Base-by-base conservation (phyloP, 768 basidiomycete genomes). In the Boletales sp. region DNA sequence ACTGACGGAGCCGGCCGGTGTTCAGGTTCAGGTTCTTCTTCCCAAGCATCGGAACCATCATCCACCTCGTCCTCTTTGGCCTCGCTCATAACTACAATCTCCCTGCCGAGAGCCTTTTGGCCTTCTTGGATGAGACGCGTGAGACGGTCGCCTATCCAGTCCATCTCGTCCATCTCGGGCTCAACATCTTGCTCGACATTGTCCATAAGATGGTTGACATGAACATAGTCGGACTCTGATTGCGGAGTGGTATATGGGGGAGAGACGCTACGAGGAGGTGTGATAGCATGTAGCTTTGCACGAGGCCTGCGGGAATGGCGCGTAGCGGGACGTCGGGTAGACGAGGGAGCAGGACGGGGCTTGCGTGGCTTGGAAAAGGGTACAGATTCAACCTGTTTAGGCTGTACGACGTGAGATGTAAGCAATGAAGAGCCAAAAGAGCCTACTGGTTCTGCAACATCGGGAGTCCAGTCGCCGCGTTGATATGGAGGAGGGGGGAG, bases 61-160 rank as follows among this genome's bases (percentile, higher is more conserved):
- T 90, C 90, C 4, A 83, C 79, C 57, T 84, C 83, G 50, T 90
- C 88, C 56, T 88, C 86, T 49, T 82, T 74, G 5, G 75, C 74
- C 41, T 90, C 88, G 53, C 82, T 83, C 78, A 83, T 80, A 5
- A 90, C 80, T 9, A 92, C 89, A 14, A 93, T 75, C 62, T 92
- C 88, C n/a, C 78, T 73, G 13, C 78, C 80, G 8, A 93, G 75
- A 0, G 90, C 90, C 41, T 78, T 81, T 62, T 87, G 83, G 14
- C 90, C 90, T 58, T 92, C 82, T 59, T 83, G 81, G 55, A 93
- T 92, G 44, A 92, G 78, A 52, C 69, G 70, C 25, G 79, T 67
- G 30, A 93, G 77, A 55, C 79, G 81, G 54, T 79, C 82, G 17
- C 86, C 85, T 51, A 91, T 86, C 86, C 86, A 89, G 57, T 89